phyloP scores from a whole-genome alignment of 345 rosid species.

The Rhizophora mangle region DNA sequence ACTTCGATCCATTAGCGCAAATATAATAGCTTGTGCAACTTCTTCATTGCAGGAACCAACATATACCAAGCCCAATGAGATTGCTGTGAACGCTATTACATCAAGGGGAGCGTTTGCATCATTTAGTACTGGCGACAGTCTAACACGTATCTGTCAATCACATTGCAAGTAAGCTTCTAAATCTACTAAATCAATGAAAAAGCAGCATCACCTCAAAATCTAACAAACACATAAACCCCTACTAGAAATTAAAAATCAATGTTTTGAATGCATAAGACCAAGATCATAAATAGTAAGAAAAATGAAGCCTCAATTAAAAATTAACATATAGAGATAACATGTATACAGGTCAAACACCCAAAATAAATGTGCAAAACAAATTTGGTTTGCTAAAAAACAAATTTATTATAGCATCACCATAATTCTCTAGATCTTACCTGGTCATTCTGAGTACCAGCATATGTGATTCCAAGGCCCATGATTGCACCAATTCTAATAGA shows the following conservation, averaged over 20 bases:
- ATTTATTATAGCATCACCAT: too few relatives aligned
- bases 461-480: constrained; percentile 91
- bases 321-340: too few relatives aligned
- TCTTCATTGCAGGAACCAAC: constrained; percentile 97
- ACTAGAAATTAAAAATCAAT: too few relatives aligned
- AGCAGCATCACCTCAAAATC: too few relatives aligned
- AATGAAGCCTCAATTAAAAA: too few relatives aligned
- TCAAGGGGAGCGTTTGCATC: constrained; percentile 77
- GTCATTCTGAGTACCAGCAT: constrained; percentile 86
- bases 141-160: constrained; percentile 54
- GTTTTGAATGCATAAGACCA: too few relatives aligned
- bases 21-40: constrained; percentile 85
- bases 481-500: constrained; percentile 85
- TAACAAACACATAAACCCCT: too few relatives aligned
- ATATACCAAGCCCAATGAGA: constrained; percentile 83
- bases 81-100: constrained; percentile 80
- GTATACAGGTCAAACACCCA: too few relatives aligned
- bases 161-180: not conserved
- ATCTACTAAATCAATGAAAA: too few relatives aligned
- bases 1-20: constrained; percentile 79
- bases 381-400: too few relatives aligned
- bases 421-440: constrained; percentile 35
- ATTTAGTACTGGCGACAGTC: constrained; percentile 59
- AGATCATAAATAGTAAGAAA: too few relatives aligned
- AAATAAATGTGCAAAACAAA: too few relatives aligned